phyloP scores from a whole-genome alignment of 2,329 filamentous ascomycete species.

The Colletotrichum caudatum region DNA sequence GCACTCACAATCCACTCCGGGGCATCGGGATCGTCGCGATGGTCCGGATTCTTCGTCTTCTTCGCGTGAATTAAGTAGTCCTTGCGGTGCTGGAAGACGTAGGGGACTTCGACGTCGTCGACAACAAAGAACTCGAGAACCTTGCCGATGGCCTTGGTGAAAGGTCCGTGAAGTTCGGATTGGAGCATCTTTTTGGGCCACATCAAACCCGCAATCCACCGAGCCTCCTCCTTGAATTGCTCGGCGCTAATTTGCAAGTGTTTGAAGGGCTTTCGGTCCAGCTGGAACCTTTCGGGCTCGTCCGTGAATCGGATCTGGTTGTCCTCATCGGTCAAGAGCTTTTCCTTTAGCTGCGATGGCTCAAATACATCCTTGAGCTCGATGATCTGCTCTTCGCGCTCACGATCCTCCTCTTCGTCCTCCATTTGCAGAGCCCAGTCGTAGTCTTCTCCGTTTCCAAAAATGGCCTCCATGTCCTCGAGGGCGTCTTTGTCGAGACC shows the following conservation, averaged over 20 bases:
- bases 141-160: constrained; percentile 88
- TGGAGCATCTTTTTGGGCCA: constrained; percentile 87
- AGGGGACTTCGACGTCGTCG: constrained; percentile 94
- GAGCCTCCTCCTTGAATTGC: constrained; percentile 88
- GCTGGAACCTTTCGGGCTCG: constrained; percentile 92
- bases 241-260: constrained; percentile 84
- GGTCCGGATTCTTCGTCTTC: constrained; percentile 71
- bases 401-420: constrained; percentile 83
- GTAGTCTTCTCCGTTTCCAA: constrained; percentile 95
- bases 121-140: constrained; percentile 95
- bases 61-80: constrained; percentile 95
- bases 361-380: constrained; percentile 99
- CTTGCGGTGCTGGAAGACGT: constrained; percentile 97
- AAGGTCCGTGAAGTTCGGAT: constrained; percentile 80
- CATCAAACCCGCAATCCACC: constrained; percentile 92
- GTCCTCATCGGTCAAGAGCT: constrained; percentile 94
- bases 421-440: constrained; percentile 93
- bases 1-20: constrained; percentile 81
- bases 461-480: constrained; percentile 91
- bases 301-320: constrained; percentile 90
- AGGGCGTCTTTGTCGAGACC: constrained; percentile 92
- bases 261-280: constrained; percentile 90
- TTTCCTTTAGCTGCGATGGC: constrained; percentile 92
- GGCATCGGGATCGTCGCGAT: constrained; percentile 75
- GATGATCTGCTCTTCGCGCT: constrained; percentile 83